Percentiles rank a stretch among this genome's conserved stretches.
Conservation (phyloP, 352 stramenopile species). For the Phytophthora idaei region DNA sequence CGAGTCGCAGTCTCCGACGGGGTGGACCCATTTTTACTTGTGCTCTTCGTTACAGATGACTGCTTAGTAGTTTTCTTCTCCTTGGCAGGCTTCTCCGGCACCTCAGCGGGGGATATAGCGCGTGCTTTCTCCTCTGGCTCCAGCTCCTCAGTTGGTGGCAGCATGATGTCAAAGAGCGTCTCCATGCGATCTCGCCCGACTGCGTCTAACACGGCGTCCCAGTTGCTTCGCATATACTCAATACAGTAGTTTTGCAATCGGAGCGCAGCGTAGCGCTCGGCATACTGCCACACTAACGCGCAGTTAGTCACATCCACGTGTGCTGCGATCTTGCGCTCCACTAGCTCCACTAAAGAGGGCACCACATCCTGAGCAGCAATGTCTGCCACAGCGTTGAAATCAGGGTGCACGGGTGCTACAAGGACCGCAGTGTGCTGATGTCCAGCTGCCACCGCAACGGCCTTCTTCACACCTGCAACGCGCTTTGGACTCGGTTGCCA, state of each 20-base stretch:
- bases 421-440: constrained; percentile 82
- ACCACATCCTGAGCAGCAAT: constrained; percentile 1
- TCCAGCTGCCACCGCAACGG: constrained; percentile 61
- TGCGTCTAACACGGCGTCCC: constrained; percentile 73
- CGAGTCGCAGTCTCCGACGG: neutral
- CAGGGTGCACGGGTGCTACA: constrained; percentile 49
- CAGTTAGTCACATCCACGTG: constrained; percentile 71
- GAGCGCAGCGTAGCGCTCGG: constrained; percentile 52
- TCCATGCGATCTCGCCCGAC: constrained; percentile 67
- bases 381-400: constrained; percentile 20
- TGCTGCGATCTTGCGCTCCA: constrained; percentile 54
- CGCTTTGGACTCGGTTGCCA: constrained; percentile 85
- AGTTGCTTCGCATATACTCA: constrained; percentile 74
- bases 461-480: constrained; percentile 77
- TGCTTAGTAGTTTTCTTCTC: constrained; percentile 25
- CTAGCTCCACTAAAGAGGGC: constrained; percentile 43
- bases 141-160: constrained; percentile 39
- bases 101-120: neutral
- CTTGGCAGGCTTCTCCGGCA: constrained; percentile 9
- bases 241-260: constrained; percentile 54
- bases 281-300: constrained; percentile 63
- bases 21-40: constrained; percentile 1
- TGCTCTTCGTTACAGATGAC: constrained; percentile 2
- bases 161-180: constrained; percentile 66
- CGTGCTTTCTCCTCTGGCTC: constrained; percentile 23